Base-by-base conservation (phyloP, 2,329 filamentous ascomycete genomes). In the Nemania bipapillata region DNA sequence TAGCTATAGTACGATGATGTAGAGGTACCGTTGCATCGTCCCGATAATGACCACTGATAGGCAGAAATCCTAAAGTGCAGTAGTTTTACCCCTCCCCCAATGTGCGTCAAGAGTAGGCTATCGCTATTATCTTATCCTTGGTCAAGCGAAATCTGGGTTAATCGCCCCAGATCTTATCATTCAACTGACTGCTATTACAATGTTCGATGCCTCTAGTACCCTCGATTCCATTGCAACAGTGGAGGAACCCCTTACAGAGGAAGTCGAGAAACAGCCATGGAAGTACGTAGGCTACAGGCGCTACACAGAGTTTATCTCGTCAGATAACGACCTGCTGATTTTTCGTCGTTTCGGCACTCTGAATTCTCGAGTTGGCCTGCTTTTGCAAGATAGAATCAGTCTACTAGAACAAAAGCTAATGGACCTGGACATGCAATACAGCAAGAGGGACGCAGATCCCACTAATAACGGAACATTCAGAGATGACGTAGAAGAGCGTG, bases 231-330 rank as follows among this genome's bases (percentile, higher is more conserved):
- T 12, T n/a, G 12, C 24, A 40, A 61, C 28, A 20, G 26, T 45
- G 49, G 52, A 54, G n/a, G 52, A 53, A 24, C 64, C 64, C 1
- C 20, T 42, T 7, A 40, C 30, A 1, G 64, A 61, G 17, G 69
- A 71, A 4, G 40, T 70, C 1, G 54, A 59, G 22, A 37, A 50
- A 6, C 77, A 52, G 12, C 49, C 49, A 26, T 52, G 49, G 49
- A 52, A 52, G n/a, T 52, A 52, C 12, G 49, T 52, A 9, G 49
- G 49, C 26, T 52, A 52, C 49, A 15, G 49, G 24, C 12, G 26
- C 8, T 52, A 52, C 24, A n/a, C 49, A n/a, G 7, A n/a, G 24
- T 12, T 52, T 12, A 26, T 52, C 17, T 24, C 49, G 4, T 52
- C 49, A 2, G 49, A 52, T n/a, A 26, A 52, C 26, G 49, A 52